phyloP scores from a whole-genome alignment of 2,329 filamentous ascomycete species.

The Cercospora zeina region DNA sequence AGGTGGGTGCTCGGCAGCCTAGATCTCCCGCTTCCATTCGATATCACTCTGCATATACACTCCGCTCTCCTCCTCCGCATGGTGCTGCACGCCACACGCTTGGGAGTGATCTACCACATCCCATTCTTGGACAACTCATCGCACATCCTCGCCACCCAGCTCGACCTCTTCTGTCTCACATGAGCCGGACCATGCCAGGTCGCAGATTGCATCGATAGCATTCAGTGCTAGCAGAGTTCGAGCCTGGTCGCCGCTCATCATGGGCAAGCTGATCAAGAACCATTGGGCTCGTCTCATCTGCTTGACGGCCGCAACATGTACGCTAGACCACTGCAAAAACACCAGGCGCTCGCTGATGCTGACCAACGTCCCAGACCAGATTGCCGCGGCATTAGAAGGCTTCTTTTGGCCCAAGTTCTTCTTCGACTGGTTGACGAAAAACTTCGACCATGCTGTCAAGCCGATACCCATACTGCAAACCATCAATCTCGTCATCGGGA shows the following conservation, averaged over 20 bases:
- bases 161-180: conserved; percentile 5
- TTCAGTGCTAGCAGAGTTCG: conserved; percentile 19
- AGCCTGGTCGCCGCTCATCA: conserved; percentile 45
- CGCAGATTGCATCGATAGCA: conserved; percentile 21
- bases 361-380: conserved; percentile 66
- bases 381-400: conserved; percentile 76
- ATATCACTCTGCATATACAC: conserved; percentile 26
- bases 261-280: conserved; percentile 99
- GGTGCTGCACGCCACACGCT: background rate
- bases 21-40: conserved; percentile 15
- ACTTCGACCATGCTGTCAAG: conserved; percentile 80
- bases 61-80: conserved; percentile 7
- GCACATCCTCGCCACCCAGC: conserved; percentile 3
- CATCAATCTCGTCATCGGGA: conserved; percentile 80
- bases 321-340: conserved; percentile 29
- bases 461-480: conserved; percentile 87
- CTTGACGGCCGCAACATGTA: conserved; percentile 78
- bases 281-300: conserved; percentile 96
- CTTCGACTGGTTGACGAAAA: conserved; percentile 93
- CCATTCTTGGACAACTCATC: conserved; percentile 1
- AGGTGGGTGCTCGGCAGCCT: conserved; percentile 19
- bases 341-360: background rate
- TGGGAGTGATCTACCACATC: conserved; percentile 7
- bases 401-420: conserved; percentile 99
- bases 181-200: conserved; percentile 23